Base-by-base conservation (phyloP, 2,329 filamentous ascomycete genomes). In the Fusarium lyarnte region DNA sequence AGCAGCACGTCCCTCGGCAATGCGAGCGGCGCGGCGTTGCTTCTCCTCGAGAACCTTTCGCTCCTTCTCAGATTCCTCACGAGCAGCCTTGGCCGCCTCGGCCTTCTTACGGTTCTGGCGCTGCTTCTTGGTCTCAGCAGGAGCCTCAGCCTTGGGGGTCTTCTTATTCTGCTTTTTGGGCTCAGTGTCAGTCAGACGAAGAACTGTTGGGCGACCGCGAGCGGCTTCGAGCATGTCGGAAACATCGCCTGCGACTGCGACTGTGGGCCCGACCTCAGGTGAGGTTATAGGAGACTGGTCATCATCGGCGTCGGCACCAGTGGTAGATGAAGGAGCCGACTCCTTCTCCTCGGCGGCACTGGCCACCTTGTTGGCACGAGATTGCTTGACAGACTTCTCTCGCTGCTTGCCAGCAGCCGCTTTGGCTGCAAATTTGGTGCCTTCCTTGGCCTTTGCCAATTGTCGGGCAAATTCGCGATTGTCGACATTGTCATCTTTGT, bases 41-140 rank as follows among this genome's bases (percentile, higher is more conserved):
- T 92, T 91, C 85, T 98, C 94, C 77, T 93, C 86, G 68, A 93
- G 86, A 41, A 85, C 85, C 84, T 94, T 93, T 78, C 95, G 92
- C 78, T 93, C 87, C 79, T 91, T 89, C 84, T 98, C 95, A 2
- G 92, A 90, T 76, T 93, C 92, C 79, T 95, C 92, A 35, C 93
- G 90, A 63, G 89, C 87, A 35, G 87, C 85, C 86, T 94, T 96
- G 78, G 91, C 90, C 64, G 90, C 92, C 83, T 97, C 94, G 41
- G 89, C 91, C 90, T 97, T 98, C 85, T 92, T 90, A 75, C 92
- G 90, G 85, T 97, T 96, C 85, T 98, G 95, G 67, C 94, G 91
- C 85, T 97, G 94, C 87, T 98, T 98, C 92, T 98, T 98, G 25
- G 92, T 93, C 86, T 97, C 93, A 23, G 88, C 88, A 53, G 88